Evolutionary conservation across 768 basidiomycete species (phyloP).

Genomic region (Dioszegia hungarica): DNA sequence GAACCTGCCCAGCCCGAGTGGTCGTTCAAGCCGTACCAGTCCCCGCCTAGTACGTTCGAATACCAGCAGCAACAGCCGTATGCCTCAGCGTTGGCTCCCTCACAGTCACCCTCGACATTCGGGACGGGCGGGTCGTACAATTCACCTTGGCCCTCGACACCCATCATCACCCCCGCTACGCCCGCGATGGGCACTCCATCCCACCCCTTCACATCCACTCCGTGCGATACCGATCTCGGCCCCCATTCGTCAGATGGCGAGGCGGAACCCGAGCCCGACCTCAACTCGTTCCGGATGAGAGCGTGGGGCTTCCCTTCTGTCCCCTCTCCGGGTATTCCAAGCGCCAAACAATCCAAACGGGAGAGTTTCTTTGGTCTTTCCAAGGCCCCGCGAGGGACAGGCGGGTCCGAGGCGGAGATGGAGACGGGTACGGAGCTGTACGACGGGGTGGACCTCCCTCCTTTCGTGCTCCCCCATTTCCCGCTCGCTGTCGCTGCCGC

Average conservation of each 20-base stretch:
- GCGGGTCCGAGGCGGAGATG: neutral
- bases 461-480: constrained; percentile 10
- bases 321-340: neutral
- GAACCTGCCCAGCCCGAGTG: neutral
- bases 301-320: constrained; percentile 19
- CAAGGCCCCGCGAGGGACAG: neutral
- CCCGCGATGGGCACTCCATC: neutral
- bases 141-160: neutral
- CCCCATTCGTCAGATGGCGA: neutral
- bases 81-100: too few relatives aligned
- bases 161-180: constrained; percentile 20
- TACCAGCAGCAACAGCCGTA: neutral
- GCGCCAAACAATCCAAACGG: neutral
- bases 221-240: neutral
- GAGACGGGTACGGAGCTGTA: neutral
- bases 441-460: constrained; percentile 20
- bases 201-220: neutral
- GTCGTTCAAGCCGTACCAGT: neutral
- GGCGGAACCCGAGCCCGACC: neutral
- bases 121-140: too few relatives aligned
- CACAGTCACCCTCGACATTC: too few relatives aligned
- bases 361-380: constrained; percentile 28
- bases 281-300: constrained; percentile 9
- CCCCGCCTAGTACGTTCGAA: neutral
- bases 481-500: too few relatives aligned